Percentiles rank a stretch among this genome's conserved stretches.
Evolutionary conservation across 106 monocot genomes (phyloP).

Genomic region (Cymbidium sinense): DNA sequence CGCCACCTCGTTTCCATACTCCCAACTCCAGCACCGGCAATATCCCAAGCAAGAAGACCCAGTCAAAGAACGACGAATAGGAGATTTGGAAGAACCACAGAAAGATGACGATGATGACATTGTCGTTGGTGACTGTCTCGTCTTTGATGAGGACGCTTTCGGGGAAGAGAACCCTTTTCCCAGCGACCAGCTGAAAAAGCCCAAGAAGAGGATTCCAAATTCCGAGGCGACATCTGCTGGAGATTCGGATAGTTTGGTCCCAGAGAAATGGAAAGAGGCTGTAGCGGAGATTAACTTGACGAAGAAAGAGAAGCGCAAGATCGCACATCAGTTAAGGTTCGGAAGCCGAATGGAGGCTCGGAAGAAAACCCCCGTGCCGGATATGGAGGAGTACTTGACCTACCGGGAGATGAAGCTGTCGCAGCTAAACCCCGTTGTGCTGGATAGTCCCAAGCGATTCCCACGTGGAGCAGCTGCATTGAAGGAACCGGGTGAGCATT

Average conservation of each 20-base stretch:
- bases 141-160: constrained; percentile 91
- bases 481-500: neutral
- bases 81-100: constrained; percentile 2
- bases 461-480: neutral
- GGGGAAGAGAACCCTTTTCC: constrained; percentile 31
- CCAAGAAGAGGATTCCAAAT: constrained; percentile 4
- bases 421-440: constrained; percentile 60
- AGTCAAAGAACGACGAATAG: neutral
- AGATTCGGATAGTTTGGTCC: constrained; percentile 45
- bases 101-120: constrained; percentile 32
- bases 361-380: constrained; percentile 32
- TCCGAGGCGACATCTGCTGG: neutral
- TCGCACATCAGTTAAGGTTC: constrained; percentile 60
- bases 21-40: constrained; percentile 9
- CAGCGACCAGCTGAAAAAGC: neutral
- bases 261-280: constrained; percentile 77
- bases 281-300: constrained; percentile 63
- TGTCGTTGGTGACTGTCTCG: constrained; percentile 80
- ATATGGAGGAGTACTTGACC: constrained; percentile 55
- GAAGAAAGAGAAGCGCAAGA: constrained; percentile 87
- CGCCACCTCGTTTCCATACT: constrained; percentile 13
- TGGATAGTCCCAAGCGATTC: constrained; percentile 37
- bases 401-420: constrained; percentile 52
- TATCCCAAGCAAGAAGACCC: neutral
- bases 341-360: constrained; percentile 59